Evolutionary conservation across 305 asterid genomes (phyloP), one percentile per base, ranked within the genome.

Genomic region (Andrographis paniculata): DNA sequence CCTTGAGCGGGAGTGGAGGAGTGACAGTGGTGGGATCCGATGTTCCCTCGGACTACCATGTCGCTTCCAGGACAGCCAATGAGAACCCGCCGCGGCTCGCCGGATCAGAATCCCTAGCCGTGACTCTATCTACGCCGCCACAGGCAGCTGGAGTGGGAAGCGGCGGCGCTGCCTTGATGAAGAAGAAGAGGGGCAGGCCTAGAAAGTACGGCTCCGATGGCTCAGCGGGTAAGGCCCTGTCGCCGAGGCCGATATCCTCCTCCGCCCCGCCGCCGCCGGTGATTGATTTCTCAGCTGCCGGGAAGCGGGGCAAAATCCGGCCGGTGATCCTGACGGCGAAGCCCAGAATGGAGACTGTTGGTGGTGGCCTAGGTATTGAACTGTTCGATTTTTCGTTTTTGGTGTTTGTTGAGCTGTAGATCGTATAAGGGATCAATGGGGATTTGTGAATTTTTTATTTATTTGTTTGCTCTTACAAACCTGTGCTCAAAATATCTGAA

Each of bases 151-250:
- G 64, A 20, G 55, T 20, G 22, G 56, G 46, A 8, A 47, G 49
- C 20, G 50, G 49, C 20, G 45, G 52, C 51, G 4, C 50, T 50
- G 15, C 62, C 42, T 50, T 33, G 13, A 13, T 43, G 67, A 87
- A 80, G 80, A 87, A 83, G 70, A 87, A 80, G 57, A 78, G 96
- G 63, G 96, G 96, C 21, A 68, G 96, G 52, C 96, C 96, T 1
- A 72, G 94, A 40, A 87, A 87, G 67, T 87, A 87, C 45, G 93
- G 72, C 18, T 85, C 87, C 0, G 95, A 78, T 69, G 95, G 96
- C 9, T 54, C 82, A 13, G 83, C 59, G n/a, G 46, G 68, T 14
- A 36, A 18, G 50, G 53, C 76, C 17, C 71, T 84, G 20, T 84
- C 96, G 1, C 93, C 95, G 3, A 80, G 80, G 59, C 95, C 95